Conservation (phyloP, 441 rosid genomes). For the Aleurites moluccanus region DNA sequence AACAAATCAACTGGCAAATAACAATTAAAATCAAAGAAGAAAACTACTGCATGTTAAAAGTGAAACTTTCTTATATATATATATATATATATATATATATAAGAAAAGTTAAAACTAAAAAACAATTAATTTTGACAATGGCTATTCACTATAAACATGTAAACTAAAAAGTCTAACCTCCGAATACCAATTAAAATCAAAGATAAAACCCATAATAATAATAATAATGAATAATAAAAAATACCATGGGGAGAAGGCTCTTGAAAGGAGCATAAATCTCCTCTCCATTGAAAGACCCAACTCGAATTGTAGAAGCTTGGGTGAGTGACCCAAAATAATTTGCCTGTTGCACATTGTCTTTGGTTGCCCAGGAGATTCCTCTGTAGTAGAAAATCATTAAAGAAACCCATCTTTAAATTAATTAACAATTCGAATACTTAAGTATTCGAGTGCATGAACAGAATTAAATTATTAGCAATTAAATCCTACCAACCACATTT, state of each 20-base stretch:
- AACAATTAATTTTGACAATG: too few relatives aligned
- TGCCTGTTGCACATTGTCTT: conserved; percentile 91
- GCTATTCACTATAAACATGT: too few relatives aligned
- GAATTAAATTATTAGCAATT: neutral
- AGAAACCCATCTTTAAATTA: conserved; percentile 1
- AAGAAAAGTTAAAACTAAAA: too few relatives aligned
- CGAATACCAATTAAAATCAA: too few relatives aligned
- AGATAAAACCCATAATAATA: too few relatives aligned
- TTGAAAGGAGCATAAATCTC: conserved; percentile 97
- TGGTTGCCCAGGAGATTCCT: conserved; percentile 98
- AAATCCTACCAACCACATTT: conserved; percentile 5
- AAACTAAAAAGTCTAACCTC: too few relatives aligned
- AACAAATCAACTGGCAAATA: neutral
- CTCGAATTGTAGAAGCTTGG: conserved; percentile 82
- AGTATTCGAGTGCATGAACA: neutral
- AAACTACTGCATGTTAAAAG: too few relatives aligned
- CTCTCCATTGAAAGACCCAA: conserved; percentile 96
- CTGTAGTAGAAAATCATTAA: conserved; percentile 31
- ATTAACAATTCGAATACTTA: conserved; percentile 13
- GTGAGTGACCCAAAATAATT: conserved; percentile 96
- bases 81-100: too few relatives aligned
- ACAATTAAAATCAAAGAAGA: too few relatives aligned
- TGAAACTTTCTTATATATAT: too few relatives aligned
- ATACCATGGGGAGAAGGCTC: conserved; percentile 94
- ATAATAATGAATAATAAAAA: neutral